Evolutionary conservation across 306 rosid species (phyloP).

Genomic region (Castanea sativa): DNA sequence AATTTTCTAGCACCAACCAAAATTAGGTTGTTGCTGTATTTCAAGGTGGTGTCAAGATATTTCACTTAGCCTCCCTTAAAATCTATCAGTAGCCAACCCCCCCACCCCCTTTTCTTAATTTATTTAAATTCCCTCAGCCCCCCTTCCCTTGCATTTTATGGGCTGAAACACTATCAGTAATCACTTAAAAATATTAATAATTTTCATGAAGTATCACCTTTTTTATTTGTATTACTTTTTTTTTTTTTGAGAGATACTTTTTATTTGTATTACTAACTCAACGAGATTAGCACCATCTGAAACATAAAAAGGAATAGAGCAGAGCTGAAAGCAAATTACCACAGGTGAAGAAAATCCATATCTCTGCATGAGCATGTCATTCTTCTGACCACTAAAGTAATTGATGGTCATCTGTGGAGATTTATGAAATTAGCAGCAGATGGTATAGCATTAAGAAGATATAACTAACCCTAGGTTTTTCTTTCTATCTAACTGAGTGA

Average conservation of each 20-base stretch:
- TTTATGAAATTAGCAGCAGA: conserved; percentile 32
- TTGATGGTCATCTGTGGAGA: conserved; percentile 77
- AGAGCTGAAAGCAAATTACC: conserved; percentile 46
- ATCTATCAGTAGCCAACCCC: neutral
- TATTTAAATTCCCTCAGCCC: too few relatives aligned
- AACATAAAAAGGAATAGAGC: conserved; percentile 14
- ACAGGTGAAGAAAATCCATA: conserved; percentile 89
- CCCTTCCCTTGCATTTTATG: neutral
- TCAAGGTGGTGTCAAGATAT: neutral
- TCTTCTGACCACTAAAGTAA: conserved; percentile 70
- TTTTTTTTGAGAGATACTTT: neutral
- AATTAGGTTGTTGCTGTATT: neutral
- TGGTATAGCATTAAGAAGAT: conserved; percentile 16
- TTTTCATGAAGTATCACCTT: neutral
- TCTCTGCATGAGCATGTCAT: conserved; percentile 67
- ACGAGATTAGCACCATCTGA: neutral
- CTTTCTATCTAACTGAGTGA: neutral
- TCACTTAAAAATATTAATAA: neutral
- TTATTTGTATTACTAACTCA: neutral
- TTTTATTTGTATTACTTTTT: neutral
- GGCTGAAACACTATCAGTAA: neutral
- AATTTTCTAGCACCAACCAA: neutral
- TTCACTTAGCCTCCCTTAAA: neutral
- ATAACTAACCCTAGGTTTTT: neutral
- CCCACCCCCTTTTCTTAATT: too few relatives aligned